A percentile compares a stretch with the other conserved stretches of the same genome.
phyloP scores from a whole-genome alignment of 2,329 filamentous ascomycete genomes.

The Capronia coronata region DNA sequence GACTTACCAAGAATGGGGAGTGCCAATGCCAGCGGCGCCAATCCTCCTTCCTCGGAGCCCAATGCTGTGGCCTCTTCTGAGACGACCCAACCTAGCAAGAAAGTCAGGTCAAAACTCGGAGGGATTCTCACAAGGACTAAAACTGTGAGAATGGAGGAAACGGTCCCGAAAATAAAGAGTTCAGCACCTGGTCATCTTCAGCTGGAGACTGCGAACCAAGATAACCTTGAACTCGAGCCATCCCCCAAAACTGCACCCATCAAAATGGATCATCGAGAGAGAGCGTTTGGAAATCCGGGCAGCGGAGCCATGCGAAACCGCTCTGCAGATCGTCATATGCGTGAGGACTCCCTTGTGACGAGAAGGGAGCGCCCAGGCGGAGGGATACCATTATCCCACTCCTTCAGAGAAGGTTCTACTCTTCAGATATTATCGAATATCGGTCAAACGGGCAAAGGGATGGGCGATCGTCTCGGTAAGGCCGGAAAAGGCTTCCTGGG shows the following conservation, averaged over 20 bases:
- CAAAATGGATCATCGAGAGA: conserved; percentile 50
- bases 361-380: conserved; percentile 19
- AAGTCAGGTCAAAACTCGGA: conserved; percentile 41
- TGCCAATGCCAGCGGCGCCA: conserved; percentile 9
- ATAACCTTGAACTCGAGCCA: conserved; percentile 28
- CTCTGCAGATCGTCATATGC: conserved; percentile 58
- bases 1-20: conserved; percentile 35
- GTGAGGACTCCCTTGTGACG: conserved; percentile 27
- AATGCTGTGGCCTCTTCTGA: conserved; percentile 3
- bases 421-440: conserved; percentile 65
- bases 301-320: conserved; percentile 59
- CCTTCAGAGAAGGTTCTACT: conserved; percentile 55
- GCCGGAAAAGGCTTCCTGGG: conserved; percentile 77
- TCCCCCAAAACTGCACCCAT: conserved; percentile 54
- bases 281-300: conserved; percentile 63
- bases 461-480: conserved; percentile 63
- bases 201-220: conserved; percentile 27
- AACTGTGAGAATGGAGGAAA: conserved; percentile 41
- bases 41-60: conserved; percentile 5
- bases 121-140: conserved; percentile 41
- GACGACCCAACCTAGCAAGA: conserved; percentile 31
- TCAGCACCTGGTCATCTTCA: conserved; percentile 19
- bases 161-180: conserved; percentile 14
- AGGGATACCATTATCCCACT: conserved; percentile 36
- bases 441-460: conserved; percentile 64